Evolutionary conservation across 2,329 filamentous ascomycete species (phyloP).

Genomic region (Acarospora socialis): DNA sequence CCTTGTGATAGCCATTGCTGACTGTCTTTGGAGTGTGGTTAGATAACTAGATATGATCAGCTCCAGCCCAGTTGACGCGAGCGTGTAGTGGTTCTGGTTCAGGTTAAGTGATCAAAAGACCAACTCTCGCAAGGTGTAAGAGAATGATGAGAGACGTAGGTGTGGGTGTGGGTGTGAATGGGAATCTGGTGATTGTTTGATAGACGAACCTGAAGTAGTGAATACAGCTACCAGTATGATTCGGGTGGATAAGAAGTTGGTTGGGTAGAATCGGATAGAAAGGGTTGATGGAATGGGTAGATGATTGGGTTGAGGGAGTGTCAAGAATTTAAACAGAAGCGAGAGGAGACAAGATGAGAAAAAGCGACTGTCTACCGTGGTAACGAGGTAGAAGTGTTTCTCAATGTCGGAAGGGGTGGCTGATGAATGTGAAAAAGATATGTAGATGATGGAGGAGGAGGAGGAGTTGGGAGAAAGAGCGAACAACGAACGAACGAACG

Average conservation of each 20-base stretch:
- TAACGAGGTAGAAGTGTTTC: constrained; percentile 8
- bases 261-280: constrained; percentile 6
- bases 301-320: no score
- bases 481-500: constrained; percentile 6
- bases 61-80: background rate
- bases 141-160: no score
- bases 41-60: background rate
- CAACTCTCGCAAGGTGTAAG: no score
- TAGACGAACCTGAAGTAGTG: constrained; percentile 5
- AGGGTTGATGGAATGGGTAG: constrained; percentile 5
- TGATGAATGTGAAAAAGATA: constrained; percentile 6
- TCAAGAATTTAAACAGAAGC: no score
- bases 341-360: constrained; percentile 11
- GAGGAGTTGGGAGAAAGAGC: constrained; percentile 10
- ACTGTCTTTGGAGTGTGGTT: background rate
- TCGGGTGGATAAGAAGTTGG: no score
- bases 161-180: no score
- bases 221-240: constrained; percentile 7
- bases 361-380: constrained; percentile 2
- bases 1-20: constrained; percentile 38
- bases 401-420: constrained; percentile 2
- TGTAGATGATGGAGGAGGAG: constrained; percentile 6
- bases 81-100: constrained; percentile 1
- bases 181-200: no score
- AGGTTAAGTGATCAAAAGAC: no score